A percentile compares a stretch with the other conserved stretches of the same genome.
These are phyloP conservation scores for Arctium lappa DNA, from an alignment of 129 eudicot genomes.

Conservation along the genomic window DNA sequence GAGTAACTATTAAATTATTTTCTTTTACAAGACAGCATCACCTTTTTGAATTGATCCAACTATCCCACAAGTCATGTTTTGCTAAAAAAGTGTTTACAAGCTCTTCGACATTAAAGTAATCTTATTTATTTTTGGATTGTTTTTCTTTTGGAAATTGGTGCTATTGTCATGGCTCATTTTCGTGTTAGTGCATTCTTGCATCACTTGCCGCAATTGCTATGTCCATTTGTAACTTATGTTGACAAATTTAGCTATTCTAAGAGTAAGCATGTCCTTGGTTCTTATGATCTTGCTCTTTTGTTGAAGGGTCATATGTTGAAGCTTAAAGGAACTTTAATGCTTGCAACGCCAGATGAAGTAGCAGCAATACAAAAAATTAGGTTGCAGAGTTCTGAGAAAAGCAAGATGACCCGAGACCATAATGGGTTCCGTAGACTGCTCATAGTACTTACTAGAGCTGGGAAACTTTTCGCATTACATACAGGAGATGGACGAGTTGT, in stretches of 20 bases:
- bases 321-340: slow-evolving; percentile 95
- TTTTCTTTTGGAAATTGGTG: not conserved
- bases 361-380: slow-evolving; percentile 73
- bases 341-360: slow-evolving; percentile 87
- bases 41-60: not conserved
- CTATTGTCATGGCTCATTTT: not conserved
- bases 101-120: not conserved
- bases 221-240: not conserved
- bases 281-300: slow-evolving; percentile 11
- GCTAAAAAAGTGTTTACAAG: not conserved
- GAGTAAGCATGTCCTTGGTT: not conserved
- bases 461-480: slow-evolving; percentile 89
- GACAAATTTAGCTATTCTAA: not conserved
- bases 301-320: slow-evolving; percentile 91
- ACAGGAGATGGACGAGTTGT: slow-evolving; percentile 94
- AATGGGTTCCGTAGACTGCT: slow-evolving; percentile 89
- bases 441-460: slow-evolving; percentile 82
- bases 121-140: not conserved
- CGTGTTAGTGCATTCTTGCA: not conserved
- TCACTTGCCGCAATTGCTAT: not conserved
- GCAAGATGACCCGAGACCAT: slow-evolving; percentile 95
- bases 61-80: not conserved
- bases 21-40: not conserved
- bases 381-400: slow-evolving; percentile 78
- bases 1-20: too few species aligned